Conservation (phyloP, 1,139 yeast species). For the Sugiyamaella xylanicola region DNA sequence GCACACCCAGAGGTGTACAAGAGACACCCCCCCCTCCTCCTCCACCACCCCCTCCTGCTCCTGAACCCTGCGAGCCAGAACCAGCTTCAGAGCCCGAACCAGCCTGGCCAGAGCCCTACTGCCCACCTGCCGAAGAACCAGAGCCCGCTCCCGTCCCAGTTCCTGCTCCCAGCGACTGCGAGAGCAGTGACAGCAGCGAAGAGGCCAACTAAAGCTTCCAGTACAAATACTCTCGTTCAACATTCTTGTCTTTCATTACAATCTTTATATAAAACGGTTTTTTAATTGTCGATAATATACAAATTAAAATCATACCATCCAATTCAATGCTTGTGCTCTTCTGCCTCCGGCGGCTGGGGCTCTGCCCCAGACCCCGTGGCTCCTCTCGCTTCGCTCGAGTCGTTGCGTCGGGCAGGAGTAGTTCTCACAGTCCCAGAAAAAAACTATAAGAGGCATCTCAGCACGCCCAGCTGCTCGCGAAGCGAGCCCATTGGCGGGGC, state of each 20-base stretch:
- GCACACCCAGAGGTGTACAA: neutral
- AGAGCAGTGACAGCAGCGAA: neutral
- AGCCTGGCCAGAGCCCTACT: slow-evolving; percentile 3
- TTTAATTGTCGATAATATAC: slow-evolving; percentile 8
- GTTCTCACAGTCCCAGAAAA: neutral
- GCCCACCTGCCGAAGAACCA: slow-evolving; percentile 15
- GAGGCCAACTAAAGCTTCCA: neutral
- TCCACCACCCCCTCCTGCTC: slow-evolving; percentile 22
- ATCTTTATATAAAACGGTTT: slow-evolving; percentile 9
- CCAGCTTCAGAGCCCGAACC: slow-evolving; percentile 14
- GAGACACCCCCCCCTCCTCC: slow-evolving; percentile 18
- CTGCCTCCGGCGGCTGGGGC: neutral
- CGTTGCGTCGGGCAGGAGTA: no score
- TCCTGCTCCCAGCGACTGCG: neutral
- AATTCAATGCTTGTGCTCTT: neutral
- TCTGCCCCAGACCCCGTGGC: neutral
- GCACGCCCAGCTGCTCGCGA: neutral
- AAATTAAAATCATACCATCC: neutral
- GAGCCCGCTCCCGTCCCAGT: slow-evolving; percentile 18
- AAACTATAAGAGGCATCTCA: neutral
- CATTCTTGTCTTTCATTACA: slow-evolving; percentile 16
- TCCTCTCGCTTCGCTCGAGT: neutral
- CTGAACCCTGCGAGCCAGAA: slow-evolving; percentile 7
- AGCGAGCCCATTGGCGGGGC: neutral
- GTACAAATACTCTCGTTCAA: neutral